Base-by-base conservation (phyloP, 1,139 yeast genomes). In the Zygosaccharomyces pseudobailii region DNA sequence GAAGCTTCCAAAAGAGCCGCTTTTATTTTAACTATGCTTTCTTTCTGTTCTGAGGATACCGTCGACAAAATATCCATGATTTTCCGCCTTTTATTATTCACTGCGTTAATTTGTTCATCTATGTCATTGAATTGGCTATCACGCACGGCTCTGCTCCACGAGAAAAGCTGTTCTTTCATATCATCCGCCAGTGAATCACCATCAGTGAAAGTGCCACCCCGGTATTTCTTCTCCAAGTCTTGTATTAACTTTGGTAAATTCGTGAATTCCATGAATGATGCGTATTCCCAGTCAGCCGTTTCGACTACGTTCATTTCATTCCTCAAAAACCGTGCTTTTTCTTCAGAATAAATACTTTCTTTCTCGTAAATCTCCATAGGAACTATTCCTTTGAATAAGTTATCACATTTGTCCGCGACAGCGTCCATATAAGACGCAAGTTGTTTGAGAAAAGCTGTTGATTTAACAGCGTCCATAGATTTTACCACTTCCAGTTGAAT, bases 351-450 rank as follows among this genome's bases (percentile, higher is more conserved):
- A 55, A 81, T 73, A 56, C 96, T 87, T 48, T 87, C 78, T 58
- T 87, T 80, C 63, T 90, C 96, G 62, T 89, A 96, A 31, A 90
- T 87, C 39, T 83, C 79, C 58, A 89, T 73, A 2, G 98, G 97
- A 6, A 92, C 83, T 23, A 92, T 87, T 54, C 84, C 85, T 47
- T 76, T 84, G 66, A 85, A 87, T 42, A 92, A 74, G 39, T 80
- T 75, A 53, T 80, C 80, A 49, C 79, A 78, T 24, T 73, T 72
- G 33, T 71, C 71, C 50, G 74, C 70, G 35, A 74, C 58, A 28
- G 79, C 81, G 49, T 78, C 80, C 58, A 87, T 71, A 5, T 82
- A 75, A 3, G 80, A 74, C 9, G 55, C 57, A 3, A 61, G 32
- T 42, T 54, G 56, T 8, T 53, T 45, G 8, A 50, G 38, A 58